These are phyloP conservation scores for Cystobasidium onofrii DNA, from an alignment of 768 basidiomycete genomes.

Conservation along the genomic window DNA sequence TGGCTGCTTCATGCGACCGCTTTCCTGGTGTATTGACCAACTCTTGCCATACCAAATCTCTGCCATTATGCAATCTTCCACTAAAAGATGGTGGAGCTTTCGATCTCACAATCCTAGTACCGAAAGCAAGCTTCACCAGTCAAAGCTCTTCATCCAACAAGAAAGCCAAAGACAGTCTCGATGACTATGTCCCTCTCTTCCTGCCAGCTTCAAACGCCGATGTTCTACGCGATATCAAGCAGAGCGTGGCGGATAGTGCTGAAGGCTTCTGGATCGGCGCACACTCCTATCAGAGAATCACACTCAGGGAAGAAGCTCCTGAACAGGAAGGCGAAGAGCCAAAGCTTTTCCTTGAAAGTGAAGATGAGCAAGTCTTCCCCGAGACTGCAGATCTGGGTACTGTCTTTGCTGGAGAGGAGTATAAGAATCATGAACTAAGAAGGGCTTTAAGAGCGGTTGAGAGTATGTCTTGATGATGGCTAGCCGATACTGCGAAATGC, in stretches of 20 bases:
- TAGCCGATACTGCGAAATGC: background rate
- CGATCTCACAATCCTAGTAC: constrained; percentile 37
- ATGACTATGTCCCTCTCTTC: constrained; percentile 34
- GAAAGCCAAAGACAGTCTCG: constrained; percentile 33
- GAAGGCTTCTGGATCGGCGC: constrained; percentile 50
- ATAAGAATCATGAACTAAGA: constrained; percentile 24
- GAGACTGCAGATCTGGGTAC: constrained; percentile 48
- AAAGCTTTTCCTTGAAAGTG: constrained; percentile 40
- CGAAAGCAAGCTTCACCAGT: constrained; percentile 30
- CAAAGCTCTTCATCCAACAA: constrained; percentile 6
- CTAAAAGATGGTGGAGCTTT: constrained; percentile 23
- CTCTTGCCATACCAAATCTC: background rate
- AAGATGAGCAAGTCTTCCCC: constrained; percentile 43
- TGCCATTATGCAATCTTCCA: background rate
- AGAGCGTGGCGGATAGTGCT: constrained; percentile 46
- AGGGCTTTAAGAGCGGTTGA: constrained; percentile 47
- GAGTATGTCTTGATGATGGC: constrained; percentile 42
- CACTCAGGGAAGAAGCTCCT: constrained; percentile 38
- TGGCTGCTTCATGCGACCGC: too few species aligned
- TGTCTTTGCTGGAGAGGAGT: constrained; percentile 45
- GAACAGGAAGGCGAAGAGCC: constrained; percentile 29
- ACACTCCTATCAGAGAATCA: constrained; percentile 44
- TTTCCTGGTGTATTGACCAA: background rate
- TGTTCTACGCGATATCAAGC: constrained; percentile 45
- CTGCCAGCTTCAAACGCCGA: constrained; percentile 36